These are phyloP conservation scores for Phytophthora megakarya DNA, from an alignment of 352 stramenopile genomes.

Conservation along the genomic window DNA sequence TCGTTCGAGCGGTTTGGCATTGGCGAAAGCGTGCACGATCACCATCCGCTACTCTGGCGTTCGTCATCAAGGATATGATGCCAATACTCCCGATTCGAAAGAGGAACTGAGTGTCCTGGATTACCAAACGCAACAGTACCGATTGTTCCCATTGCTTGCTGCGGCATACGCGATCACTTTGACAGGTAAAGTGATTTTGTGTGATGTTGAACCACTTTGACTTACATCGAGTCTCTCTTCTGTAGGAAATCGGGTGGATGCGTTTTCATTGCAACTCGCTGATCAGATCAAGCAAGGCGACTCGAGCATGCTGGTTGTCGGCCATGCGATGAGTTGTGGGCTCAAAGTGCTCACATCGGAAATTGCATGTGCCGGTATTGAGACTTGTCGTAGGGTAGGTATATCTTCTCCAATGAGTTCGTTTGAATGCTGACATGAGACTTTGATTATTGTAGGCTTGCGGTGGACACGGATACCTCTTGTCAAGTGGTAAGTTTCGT, in stretches of 20 bases:
- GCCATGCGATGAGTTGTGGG: conserved; percentile 65
- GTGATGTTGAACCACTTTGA: not conserved
- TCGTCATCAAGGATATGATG: conserved; percentile 86
- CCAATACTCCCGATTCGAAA: conserved; percentile 50
- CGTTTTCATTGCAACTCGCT: conserved; percentile 50
- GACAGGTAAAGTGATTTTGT: conserved; percentile 30
- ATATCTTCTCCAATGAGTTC: not conserved
- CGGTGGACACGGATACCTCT: conserved; percentile 94
- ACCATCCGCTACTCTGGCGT: conserved; percentile 94
- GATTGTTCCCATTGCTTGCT: conserved; percentile 92
- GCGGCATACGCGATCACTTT: conserved; percentile 91
- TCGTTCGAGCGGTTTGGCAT: conserved; percentile 42
- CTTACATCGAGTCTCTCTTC: conserved; percentile 8
- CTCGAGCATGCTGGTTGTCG: conserved; percentile 48
- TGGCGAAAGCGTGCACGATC: conserved; percentile 93
- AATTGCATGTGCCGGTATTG: conserved; percentile 53
- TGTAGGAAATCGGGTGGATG: conserved; percentile 54
- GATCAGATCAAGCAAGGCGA: conserved; percentile 50
- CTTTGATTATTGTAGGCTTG: conserved; percentile 64
- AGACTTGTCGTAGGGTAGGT: conserved; percentile 51
- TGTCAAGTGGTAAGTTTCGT: conserved; percentile 62
- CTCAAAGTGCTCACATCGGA: conserved; percentile 67
- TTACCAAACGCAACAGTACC: conserved; percentile 96
- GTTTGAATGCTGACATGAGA: conserved; percentile 1
- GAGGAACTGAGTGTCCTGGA: conserved; percentile 93